Percentiles rank a stretch among this genome's conserved stretches.
phyloP scores from a whole-genome alignment of 2,329 filamentous ascomycete species.

The Teratosphaeria destructans region DNA sequence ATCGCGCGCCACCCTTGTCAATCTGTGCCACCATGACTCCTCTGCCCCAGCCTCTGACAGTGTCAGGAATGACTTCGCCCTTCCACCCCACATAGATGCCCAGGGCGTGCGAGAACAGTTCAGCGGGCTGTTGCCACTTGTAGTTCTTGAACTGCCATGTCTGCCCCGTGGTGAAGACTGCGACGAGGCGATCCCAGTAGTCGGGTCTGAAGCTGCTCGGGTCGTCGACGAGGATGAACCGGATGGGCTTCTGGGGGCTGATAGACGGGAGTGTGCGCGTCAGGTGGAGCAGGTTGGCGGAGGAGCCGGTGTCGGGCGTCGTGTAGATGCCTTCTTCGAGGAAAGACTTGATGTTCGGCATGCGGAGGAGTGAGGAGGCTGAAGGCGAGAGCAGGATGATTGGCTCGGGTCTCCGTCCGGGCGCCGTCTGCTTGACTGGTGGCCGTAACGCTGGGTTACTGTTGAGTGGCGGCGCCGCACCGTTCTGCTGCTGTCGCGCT shows the following conservation, averaged over 20 bases:
- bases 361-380: conserved; percentile 83
- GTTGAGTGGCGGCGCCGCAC: conserved; percentile 34
- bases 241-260: conserved; percentile 61
- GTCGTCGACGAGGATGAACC: conserved; percentile 91
- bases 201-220: conserved; percentile 94
- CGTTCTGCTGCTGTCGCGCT: conserved; percentile 34
- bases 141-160: conserved; percentile 98
- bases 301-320: conserved; percentile 47
- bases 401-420: conserved; percentile 53
- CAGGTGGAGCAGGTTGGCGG: conserved; percentile 73
- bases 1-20: conserved; percentile 59
- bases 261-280: conserved; percentile 63
- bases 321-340: conserved; percentile 75
- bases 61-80: conserved; percentile 67
- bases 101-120: conserved; percentile 79
- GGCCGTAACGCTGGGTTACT: conserved; percentile 27
- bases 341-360: conserved; percentile 93
- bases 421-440: conserved; percentile 24
- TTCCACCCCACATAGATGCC: conserved; percentile 89
- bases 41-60: conserved; percentile 74
- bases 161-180: conserved; percentile 94
- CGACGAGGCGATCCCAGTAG: conserved; percentile 92
- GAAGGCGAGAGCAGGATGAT: conserved; percentile 97
- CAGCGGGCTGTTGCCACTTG: conserved; percentile 82
- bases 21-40: conserved; percentile 68